Percentiles rank a stretch among this genome's conserved stretches.
Evolutionary conservation across 495 filamentous ascomycete genomes (phyloP).

Genomic region (Daldinia decipiens): DNA sequence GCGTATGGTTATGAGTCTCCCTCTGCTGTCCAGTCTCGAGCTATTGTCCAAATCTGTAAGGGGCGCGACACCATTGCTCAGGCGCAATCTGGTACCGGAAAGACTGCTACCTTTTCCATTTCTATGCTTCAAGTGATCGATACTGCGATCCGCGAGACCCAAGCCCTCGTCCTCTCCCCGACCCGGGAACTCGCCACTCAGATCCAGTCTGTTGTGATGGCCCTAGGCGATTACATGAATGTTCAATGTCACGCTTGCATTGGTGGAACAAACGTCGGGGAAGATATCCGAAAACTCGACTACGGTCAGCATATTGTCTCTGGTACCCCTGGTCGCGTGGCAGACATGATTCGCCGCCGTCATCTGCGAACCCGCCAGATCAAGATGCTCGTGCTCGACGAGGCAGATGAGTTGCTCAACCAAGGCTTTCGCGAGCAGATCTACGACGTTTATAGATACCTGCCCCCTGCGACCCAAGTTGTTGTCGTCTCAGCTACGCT

Average conservation of each 20-base stretch:
- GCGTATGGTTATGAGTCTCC: constrained; percentile 98
- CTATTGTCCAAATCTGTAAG: constrained; percentile 99
- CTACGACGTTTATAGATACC: constrained; percentile 97
- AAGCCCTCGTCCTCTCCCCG: constrained; percentile 96
- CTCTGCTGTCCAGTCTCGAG: constrained; percentile 95
- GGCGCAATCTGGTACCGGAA: constrained; percentile 99
- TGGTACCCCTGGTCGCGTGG: constrained; percentile 93
- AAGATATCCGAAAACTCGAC: constrained; percentile 96
- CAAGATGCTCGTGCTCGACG: constrained; percentile 99
- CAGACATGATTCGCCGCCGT: constrained; percentile 98
- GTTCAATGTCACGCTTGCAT: constrained; percentile 99
- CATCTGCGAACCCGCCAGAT: constrained; percentile 92
- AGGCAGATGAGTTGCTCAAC: constrained; percentile 91
- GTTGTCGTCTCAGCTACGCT: constrained; percentile 97
- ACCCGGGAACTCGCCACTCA: constrained; percentile 98
- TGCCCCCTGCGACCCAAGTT: constrained; percentile 95
- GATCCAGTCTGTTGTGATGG: constrained; percentile 97
- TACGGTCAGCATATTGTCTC: constrained; percentile 97
- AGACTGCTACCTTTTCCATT: constrained; percentile 99
- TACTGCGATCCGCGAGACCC: constrained; percentile 82
- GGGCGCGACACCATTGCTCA: constrained; percentile 98
- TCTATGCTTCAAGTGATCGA: constrained; percentile 95
- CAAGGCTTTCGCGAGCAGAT: constrained; percentile 99
- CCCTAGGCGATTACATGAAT: constrained; percentile 99
- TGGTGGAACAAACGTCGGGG: constrained; percentile 95